A percentile compares a stretch with the other conserved stretches of the same genome.
Evolutionary conservation across 2,329 filamentous ascomycete genomes (phyloP).

Genomic region (Rutstroemia sp.): DNA sequence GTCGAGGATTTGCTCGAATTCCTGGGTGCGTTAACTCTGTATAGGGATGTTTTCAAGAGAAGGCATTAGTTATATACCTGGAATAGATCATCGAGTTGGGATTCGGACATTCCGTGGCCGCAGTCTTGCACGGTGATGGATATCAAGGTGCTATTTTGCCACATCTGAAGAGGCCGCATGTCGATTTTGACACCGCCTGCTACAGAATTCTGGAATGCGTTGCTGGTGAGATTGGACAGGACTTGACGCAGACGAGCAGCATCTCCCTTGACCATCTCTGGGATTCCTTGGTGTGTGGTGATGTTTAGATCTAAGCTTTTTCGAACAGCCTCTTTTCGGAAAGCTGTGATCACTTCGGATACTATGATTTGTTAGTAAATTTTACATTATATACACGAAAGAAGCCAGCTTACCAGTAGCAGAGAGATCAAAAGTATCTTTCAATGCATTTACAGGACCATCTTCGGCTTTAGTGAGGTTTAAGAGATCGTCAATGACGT

Average conservation of each 20-base stretch:
- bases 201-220: conserved; percentile 19
- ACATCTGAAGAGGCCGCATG: conserved; percentile 9
- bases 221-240: conserved; percentile 18
- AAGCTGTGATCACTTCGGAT: conserved; percentile 67
- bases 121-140: conserved; percentile 18
- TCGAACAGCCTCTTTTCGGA: conserved; percentile 60
- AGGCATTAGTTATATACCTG: conserved; percentile 19
- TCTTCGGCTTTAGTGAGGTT: conserved; percentile 86
- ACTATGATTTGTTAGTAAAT: conserved; percentile 32
- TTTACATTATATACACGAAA: no score
- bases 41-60: no score
- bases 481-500: conserved; percentile 86
- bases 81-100: conserved; percentile 48
- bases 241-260: conserved; percentile 17
- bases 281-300: conserved; percentile 15
- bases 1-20: conserved; percentile 50
- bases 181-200: conserved; percentile 19
- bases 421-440: conserved; percentile 69
- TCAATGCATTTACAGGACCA: conserved; percentile 69
- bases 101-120: conserved; percentile 17
- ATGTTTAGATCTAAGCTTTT: conserved; percentile 12
- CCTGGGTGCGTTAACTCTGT: conserved; percentile 17
- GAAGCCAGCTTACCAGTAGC: conserved; percentile 37
- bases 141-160: conserved; percentile 11
- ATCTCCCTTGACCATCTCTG: conserved; percentile 17